Evolutionary conservation across 139 green algal species (phyloP).

Genomic region (Edaphochlamys debaryana): DNA sequence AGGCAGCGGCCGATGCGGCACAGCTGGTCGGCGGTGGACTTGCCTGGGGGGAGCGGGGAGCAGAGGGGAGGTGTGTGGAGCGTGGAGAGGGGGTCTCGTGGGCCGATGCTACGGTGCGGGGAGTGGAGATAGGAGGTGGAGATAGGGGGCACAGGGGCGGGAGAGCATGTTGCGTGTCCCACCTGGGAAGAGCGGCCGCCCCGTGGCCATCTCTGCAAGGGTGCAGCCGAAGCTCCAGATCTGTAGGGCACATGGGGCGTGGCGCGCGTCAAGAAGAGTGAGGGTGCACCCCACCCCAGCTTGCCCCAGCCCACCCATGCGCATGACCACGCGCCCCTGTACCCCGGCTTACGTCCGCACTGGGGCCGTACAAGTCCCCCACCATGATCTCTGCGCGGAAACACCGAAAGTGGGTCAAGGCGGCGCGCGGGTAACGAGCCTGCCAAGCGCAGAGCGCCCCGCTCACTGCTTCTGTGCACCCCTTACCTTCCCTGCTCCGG

Average conservation of each 20-base stretch:
- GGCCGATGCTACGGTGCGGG: neutral
- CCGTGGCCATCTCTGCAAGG: neutral
- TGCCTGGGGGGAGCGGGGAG: neutral
- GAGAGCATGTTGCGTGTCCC: neutral
- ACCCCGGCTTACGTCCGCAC: conserved; percentile 35
- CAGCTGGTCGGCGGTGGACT: neutral
- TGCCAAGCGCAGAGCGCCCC: too few species aligned
- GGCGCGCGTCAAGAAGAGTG: too few species aligned
- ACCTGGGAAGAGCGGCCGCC: neutral
- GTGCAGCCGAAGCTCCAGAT: neutral
- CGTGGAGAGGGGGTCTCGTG: neutral
- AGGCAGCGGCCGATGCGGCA: neutral
- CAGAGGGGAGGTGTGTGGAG: neutral
- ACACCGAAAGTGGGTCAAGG: neutral
- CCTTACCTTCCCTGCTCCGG: too few species aligned
- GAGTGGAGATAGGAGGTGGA: neutral
- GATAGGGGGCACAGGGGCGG: too few species aligned
- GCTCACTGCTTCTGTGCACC: too few species aligned
- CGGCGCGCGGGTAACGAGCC: too few species aligned
- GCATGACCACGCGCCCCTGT: too few species aligned
- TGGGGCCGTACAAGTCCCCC: conserved; percentile 62
- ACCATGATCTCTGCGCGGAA: conserved; percentile 87
- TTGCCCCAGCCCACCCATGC: too few species aligned
- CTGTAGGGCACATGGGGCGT: neutral
- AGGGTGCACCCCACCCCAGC: too few species aligned